These are phyloP conservation scores for Pseudogymnoascus sp. DNA, from an alignment of 2,329 filamentous ascomycete species.

Conservation along the genomic window DNA sequence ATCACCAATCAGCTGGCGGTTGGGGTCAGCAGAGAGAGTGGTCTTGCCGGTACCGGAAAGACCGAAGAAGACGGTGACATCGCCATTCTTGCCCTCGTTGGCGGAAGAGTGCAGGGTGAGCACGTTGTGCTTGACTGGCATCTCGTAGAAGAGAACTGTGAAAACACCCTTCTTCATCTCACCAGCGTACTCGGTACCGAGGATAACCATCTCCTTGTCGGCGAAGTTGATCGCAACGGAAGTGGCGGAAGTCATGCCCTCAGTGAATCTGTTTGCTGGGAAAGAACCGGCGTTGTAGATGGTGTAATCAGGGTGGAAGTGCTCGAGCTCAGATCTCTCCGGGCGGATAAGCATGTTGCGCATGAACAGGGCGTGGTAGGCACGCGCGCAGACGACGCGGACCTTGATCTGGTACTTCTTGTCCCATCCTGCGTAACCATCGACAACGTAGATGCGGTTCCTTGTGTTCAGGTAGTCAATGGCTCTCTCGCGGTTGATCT, in stretches of 20 bases:
- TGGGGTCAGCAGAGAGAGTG: constrained; percentile 91
- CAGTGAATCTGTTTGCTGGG: constrained; percentile 95
- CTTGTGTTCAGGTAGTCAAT: constrained; percentile 99
- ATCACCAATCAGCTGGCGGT: constrained; percentile 92
- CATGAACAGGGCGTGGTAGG: constrained; percentile 99
- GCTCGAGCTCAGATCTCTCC: constrained; percentile 79
- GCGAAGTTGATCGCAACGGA: constrained; percentile 98
- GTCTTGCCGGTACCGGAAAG: constrained; percentile 98
- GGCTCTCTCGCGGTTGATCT: constrained; percentile 97
- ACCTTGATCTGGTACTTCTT: constrained; percentile 96
- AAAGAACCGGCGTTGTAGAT: constrained; percentile 99
- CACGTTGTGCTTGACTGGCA: constrained; percentile 99
- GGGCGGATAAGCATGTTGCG: constrained; percentile 99
- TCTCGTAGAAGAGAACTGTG: constrained; percentile 99
- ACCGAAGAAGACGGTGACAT: constrained; percentile 98
- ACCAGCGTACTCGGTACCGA: constrained; percentile 96
- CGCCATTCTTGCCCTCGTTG: constrained; percentile 89
- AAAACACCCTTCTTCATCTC: constrained; percentile 99
- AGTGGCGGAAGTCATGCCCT: constrained; percentile 96
- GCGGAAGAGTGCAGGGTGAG: constrained; percentile 96
- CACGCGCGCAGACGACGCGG: constrained; percentile 94
- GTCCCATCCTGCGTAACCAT: constrained; percentile 97
- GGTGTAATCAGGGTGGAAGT: constrained; percentile 98
- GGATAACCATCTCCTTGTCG: constrained; percentile 99
- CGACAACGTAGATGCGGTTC: constrained; percentile 96